Evolutionary conservation across 345 rosid species (phyloP).

Genomic region (Salix suchowensis): DNA sequence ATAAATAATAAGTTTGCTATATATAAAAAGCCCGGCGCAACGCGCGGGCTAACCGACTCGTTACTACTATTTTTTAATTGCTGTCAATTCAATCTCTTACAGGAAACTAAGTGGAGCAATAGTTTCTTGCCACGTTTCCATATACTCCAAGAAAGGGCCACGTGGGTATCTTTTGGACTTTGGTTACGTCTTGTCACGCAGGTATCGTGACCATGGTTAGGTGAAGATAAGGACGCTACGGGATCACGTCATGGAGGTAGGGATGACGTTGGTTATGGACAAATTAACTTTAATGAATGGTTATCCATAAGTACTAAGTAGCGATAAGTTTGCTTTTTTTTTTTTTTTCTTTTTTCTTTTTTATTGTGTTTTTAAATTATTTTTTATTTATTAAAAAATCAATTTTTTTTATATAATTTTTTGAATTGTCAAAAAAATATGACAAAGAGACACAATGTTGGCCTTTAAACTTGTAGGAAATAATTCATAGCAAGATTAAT

Average conservation of each 20-base stretch:
- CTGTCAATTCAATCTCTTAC: background rate
- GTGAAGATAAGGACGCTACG: slow-evolving; percentile 24
- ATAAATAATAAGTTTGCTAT: too few relatives aligned
- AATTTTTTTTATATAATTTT: too few relatives aligned
- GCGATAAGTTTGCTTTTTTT: background rate
- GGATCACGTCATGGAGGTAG: slow-evolving; percentile 4
- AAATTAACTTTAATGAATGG: background rate
- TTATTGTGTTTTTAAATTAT: background rate
- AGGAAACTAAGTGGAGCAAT: background rate
- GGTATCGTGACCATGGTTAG: slow-evolving; percentile 34
- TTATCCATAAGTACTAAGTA: background rate
- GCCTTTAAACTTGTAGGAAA: background rate
- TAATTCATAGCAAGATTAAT: background rate
- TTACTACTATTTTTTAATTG: background rate
- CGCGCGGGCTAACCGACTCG: too few relatives aligned
- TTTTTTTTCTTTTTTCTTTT: too few relatives aligned
- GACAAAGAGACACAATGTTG: background rate
- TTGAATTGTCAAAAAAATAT: too few relatives aligned
- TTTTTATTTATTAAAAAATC: too few relatives aligned
- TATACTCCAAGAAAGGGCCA: background rate
- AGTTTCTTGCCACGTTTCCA: slow-evolving; percentile 4
- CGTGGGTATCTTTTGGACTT: slow-evolving; percentile 8
- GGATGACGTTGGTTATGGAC: background rate
- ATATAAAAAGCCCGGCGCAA: too few relatives aligned
- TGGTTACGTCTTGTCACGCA: slow-evolving; percentile 30